Evolutionary conservation across 2,329 filamentous ascomycete genomes (phyloP), one percentile per base, ranked within the genome.

Genomic region (Atkinsonella texensis): DNA sequence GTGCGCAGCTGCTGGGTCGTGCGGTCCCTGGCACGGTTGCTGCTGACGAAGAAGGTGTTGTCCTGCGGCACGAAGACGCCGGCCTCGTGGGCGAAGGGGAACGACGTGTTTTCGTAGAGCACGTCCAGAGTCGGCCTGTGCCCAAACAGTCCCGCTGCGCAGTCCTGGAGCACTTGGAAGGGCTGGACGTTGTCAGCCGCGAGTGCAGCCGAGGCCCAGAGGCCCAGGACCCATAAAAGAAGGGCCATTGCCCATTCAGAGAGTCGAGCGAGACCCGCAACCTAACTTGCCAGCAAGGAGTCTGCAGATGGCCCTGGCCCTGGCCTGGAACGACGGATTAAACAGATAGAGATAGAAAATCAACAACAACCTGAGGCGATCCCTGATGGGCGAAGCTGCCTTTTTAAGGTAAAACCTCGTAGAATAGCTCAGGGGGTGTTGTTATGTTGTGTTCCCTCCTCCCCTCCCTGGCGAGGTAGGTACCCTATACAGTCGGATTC

Each of bases 31-130:
- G 61, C 64, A 31, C 59, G 60, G 32, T 68, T 68, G 54, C 66
- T 69, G 0, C 66, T 68, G 33, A 68, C 55, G 53, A 67, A 65
- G 0, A 68, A 54, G 0, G 60, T 53, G 17, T 64, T 58, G 7
- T 58, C 52, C n/a, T 58, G 50, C 11, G 57, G 57, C 6, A 67
- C 60, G 52, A 63, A 68, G 8, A 68, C 65, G 1, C 64, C 64
- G 0, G 74, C 74, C 59, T 77, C 74, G 54, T 77, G 74, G 1
- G 73, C 74, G 49, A 76, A 76, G 0, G 72, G 68, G 41, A 73
- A 69, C 3, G 60, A 57, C 33, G 62, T 56, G 47, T 69, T 66
- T 53, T 71, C 64, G 28, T 65, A 57, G 2, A 74, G 56, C 2
- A 71, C 53, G 12, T 71, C 62, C 1, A 74, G 53, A 11, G 55